Evolutionary conservation across 306 rosid species (phyloP).

Genomic region (Castanea mollissima): DNA sequence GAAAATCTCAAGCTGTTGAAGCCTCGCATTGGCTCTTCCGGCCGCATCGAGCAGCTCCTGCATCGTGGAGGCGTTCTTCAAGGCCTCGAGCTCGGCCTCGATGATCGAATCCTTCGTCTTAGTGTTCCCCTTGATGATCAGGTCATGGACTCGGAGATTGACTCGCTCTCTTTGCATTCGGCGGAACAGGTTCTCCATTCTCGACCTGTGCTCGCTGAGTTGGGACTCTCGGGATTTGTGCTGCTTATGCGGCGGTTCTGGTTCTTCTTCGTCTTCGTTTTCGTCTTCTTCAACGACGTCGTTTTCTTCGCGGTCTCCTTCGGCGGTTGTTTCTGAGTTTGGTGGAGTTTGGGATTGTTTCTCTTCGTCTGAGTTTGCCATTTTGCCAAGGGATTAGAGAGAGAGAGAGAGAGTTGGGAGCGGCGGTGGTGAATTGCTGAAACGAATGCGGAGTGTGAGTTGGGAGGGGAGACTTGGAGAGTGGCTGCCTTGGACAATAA

Average conservation of each 20-base stretch:
- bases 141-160: constrained; percentile 80
- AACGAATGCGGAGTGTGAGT: not conserved
- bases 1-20: constrained; percentile 69
- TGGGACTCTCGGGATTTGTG: constrained; percentile 34
- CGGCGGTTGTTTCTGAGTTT: constrained; percentile 34
- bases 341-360: constrained; percentile 25
- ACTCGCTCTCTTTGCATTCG: constrained; percentile 64
- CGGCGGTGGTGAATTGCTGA: constrained; percentile 10
- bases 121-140: constrained; percentile 74
- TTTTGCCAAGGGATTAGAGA: constrained; percentile 10
- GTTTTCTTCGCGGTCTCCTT: constrained; percentile 26
- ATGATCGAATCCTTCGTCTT: constrained; percentile 81
- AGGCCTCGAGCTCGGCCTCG: constrained; percentile 67
- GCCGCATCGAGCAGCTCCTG: constrained; percentile 76
- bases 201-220: constrained; percentile 49
- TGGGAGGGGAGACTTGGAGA: not conserved
- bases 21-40: constrained; percentile 58
- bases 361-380: constrained; percentile 48
- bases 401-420: constrained; percentile 6
- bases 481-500: not conserved
- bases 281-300: constrained; percentile 28
- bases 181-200: constrained; percentile 48
- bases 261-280: constrained; percentile 24
- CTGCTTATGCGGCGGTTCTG: constrained; percentile 27
- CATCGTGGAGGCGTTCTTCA: constrained; percentile 60